A percentile compares a stretch with the other conserved stretches of the same genome.
Evolutionary conservation across 2,329 filamentous ascomycete genomes (phyloP).

Genomic region (Emydomyces testavorans): DNA sequence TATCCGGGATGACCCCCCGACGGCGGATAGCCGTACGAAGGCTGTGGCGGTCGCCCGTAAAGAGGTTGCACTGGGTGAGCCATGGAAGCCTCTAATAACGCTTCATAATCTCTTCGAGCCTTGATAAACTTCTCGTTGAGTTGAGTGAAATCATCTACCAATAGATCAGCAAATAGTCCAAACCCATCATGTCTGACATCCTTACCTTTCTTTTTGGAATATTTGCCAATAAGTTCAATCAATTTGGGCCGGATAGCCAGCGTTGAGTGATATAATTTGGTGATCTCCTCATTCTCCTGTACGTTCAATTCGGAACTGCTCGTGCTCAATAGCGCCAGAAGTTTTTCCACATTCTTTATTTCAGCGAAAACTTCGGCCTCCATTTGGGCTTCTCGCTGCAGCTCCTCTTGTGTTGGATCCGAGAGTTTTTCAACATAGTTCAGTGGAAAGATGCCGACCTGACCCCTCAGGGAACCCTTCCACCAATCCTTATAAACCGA

Average conservation of each 20-base stretch:
- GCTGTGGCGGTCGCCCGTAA: conserved; percentile 28
- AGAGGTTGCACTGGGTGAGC: conserved; percentile 67
- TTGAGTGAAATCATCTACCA: conserved; percentile 86
- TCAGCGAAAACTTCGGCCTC: conserved; percentile 69
- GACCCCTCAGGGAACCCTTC: conserved; percentile 86
- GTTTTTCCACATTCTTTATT: conserved; percentile 65
- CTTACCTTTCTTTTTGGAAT: conserved; percentile 94
- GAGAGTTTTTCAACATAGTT: conserved; percentile 98
- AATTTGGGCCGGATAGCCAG: conserved; percentile 89
- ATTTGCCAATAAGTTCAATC: conserved; percentile 96
- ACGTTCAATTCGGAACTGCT: conserved; percentile 67
- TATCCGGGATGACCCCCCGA: conserved; percentile 25
- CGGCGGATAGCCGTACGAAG: conserved; percentile 30
- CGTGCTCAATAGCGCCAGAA: conserved; percentile 82
- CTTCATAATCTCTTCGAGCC: conserved; percentile 89
- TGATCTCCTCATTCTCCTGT: conserved; percentile 95
- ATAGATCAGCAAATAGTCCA: background rate
- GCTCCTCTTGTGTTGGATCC: conserved; percentile 85
- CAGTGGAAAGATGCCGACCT: conserved; percentile 93
- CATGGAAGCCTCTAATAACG: conserved; percentile 93
- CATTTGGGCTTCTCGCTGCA: conserved; percentile 93
- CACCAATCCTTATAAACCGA: conserved; percentile 99
- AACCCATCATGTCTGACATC: conserved; percentile 17
- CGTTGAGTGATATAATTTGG: conserved; percentile 78
- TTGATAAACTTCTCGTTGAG: conserved; percentile 99